A percentile compares a stretch with the other conserved stretches of the same genome.
Conservation (phyloP, 176 grass and related monocot genomes). For the Juncus inflexus region DNA sequence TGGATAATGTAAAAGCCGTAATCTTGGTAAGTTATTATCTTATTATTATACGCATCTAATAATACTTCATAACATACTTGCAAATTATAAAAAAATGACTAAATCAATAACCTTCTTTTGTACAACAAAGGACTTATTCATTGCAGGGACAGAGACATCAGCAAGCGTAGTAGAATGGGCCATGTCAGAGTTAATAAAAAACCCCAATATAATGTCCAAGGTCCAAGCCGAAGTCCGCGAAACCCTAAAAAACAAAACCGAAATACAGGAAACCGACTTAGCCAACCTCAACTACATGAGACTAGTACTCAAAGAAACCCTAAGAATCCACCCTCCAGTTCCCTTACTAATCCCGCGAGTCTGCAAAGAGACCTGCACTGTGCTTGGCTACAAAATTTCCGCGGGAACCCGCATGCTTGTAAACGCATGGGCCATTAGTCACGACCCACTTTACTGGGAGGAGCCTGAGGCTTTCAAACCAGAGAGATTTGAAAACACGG, state of each 20-base stretch:
- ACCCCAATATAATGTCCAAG: conserved; percentile 40
- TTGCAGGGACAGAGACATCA: conserved; percentile 57
- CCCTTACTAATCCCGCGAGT: conserved; percentile 17
- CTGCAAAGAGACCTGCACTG: conserved; percentile 2
- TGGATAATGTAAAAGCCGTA: conserved; percentile 25
- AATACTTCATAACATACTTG: not conserved
- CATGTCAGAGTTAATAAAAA: conserved; percentile 57
- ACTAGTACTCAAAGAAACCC: conserved; percentile 37
- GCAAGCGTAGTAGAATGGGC: conserved; percentile 52
- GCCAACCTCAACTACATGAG: conserved; percentile 46
- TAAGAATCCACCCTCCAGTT: conserved; percentile 27
- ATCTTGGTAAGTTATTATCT: conserved; percentile 15
- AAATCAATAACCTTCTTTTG: not conserved
- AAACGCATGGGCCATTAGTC: conserved; percentile 31
- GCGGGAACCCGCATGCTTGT: conserved; percentile 12
- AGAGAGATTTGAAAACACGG: conserved; percentile 21
- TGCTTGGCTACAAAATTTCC: conserved; percentile 7
- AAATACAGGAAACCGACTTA: conserved; percentile 36
- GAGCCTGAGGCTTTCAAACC: conserved; percentile 11
- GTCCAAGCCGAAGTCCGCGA: conserved; percentile 47
- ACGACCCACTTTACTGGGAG: not conserved
- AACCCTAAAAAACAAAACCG: not conserved
- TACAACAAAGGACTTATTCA: conserved; percentile 50
- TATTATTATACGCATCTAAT: not conserved
- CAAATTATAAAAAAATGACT: not conserved